Base-by-base conservation (phyloP, 2,329 filamentous ascomycete species). In the Talaromyces pinophilus region DNA sequence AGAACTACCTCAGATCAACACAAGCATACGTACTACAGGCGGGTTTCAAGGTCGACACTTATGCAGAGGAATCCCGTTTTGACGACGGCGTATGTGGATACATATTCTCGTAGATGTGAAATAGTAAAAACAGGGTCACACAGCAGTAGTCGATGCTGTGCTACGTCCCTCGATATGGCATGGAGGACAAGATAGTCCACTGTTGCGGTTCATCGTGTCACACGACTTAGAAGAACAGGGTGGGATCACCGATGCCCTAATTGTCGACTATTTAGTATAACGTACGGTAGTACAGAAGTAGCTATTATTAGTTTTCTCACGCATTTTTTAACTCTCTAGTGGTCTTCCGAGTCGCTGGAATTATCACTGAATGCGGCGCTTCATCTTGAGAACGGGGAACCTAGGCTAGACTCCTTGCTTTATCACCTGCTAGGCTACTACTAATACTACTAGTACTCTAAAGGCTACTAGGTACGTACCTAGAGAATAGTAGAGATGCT, bases 281-380 rank as follows among this genome's bases (percentile, higher is more conserved):
- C 19, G 25, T 6, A 55, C 15, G 13, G 48, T 52, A 30, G 54
- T 40, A 57, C 54, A 38, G 5, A 8, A 22, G 54, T 38, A 25
- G 33, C 54, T 57, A 57, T 57, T 57, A 38, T 57, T 57, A 40
- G n/a, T 22, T 54, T 54, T 30, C n/a, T 48, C n/a, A 22, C 8
- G 8, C 19, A 11, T 7, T 54, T n/a, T 33, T 33, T 11, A 5
- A 10, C 13, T 48, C 44, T 22, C 17, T 5, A 22, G 13, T 50
- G 11, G 25, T 54, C 25, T 25, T n/a, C 50, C 28, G 50, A 54
- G 25, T 30, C 50, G 3, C 28, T n/a, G 50, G 28, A 33, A 33
- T n/a, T 52, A 30, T 57, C 30, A 57, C 33, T 40, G 52, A 38
- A 22, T 40, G 33, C 54, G 11, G n/a, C 30, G 54, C 33, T 40